Evolutionary conservation across 345 rosid species (phyloP), one percentile per base, ranked within the genome.

Genomic region (Erysimum cheiranthoides): DNA sequence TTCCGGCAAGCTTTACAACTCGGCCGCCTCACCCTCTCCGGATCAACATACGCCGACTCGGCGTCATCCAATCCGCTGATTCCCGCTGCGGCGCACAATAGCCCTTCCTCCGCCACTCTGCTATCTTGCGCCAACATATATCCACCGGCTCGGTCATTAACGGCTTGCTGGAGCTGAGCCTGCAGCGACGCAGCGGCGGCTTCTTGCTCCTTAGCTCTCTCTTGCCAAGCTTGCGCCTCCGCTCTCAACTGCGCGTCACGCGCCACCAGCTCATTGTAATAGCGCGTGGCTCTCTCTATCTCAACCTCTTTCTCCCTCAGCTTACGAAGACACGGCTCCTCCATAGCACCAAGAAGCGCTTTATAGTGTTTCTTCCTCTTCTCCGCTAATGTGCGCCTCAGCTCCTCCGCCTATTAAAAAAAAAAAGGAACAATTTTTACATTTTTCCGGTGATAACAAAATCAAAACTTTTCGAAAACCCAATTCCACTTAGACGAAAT

Each of bases 191-290:
- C 89, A 17, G 86, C 98, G 34, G 89, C 61, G 0, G 82, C 86
- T 81, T 93, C 95, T 27, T 86, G 86, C 13, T 86, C 82, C 54
- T 79, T 62, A 5, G 92, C 98, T 83, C 81, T 89, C 3, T 81
- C 89, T 77, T 86, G 90, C 98, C 96, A 93, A 10, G 79, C 87
- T 73, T 86, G 91, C 1, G 84, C 82, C 70, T 93, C 96, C 38
- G 79, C 79, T 66, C 58, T 78, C 0, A 90, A 87, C 61, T 93
- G 93, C 2, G 87, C 73, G 4, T 87, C 90, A 58, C 95, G 90
- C 32, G 93, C 87, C 53, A 82, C 86, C 28, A 93, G 61, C 83
- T 93, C 95, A 5, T 84, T 79, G 76, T 90, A 81, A 30, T 80
- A 80, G 35, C 88, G 86, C 35, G 80, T 66, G 73, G 95, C 95